Evolutionary conservation across 2,329 filamentous ascomycete species (phyloP), one percentile per base, ranked within the genome.

Genomic region (Microsporum ferrugineum): DNA sequence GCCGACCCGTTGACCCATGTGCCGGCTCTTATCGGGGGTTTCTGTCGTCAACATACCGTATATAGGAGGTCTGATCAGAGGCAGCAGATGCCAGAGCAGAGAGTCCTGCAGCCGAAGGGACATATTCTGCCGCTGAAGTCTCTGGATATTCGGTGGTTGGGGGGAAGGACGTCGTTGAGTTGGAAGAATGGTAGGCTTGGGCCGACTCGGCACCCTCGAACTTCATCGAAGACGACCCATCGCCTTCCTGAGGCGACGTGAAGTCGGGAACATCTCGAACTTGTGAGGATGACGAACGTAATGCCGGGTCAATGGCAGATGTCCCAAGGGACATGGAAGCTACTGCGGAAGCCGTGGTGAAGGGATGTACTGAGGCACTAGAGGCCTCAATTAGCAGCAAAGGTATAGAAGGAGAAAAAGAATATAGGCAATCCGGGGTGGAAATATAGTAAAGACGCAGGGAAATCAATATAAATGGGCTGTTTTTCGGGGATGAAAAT

Each of bases 31-130:
- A 57, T 31, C 34, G 55, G 55, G 39, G 14, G 23, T 27, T 47
- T 49, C 27, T 33, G 10, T 27, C 12, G 29, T 33, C 23, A 67
- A 69, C 76, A 69, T 79, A 81, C 79, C 80, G 80, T 67, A 78
- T 70, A 71, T 76, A 80, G 63, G 78, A 80, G 67, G 76, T 75
- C 45, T 77, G 76, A 59, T 76, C 78, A 34, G 80, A 78, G 39
- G 81, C 80, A 66, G 84, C 75, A 60, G 81, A 83, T 49, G 84
- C 83, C 67, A 86, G 76, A 43, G 82, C 78, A 58, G 82, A 82
- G 59, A 86, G 72, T 29, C 80, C 82, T 29, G 83, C 83, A 57
- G 85, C 73, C 63, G 79, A 75, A 61, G 72, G 70, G 63, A 68
- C 38, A 43, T 58, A 47, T 34, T 67, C 65, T 55, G 68, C 66